phyloP scores from a whole-genome alignment of 108 stramenopile genomes.

The Cyclostephanos tholiformis region DNA sequence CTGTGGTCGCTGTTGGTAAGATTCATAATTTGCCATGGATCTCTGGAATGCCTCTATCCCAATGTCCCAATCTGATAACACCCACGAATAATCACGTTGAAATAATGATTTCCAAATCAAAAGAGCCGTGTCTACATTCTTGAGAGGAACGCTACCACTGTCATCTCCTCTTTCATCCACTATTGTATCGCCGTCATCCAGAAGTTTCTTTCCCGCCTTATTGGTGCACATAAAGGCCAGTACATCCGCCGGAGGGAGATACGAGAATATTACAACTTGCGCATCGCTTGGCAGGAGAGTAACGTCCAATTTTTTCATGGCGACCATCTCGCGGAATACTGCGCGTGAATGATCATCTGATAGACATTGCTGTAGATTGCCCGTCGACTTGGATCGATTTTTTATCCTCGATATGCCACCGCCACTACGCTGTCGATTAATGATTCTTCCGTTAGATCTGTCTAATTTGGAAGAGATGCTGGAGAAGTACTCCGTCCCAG shows the following conservation, averaged over 20 bases:
- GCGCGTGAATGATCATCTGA: slow-evolving; percentile 17
- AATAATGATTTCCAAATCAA: slow-evolving; percentile 76
- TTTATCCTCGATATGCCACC: not conserved
- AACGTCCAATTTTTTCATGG: slow-evolving; percentile 55
- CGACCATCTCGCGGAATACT: slow-evolving; percentile 39
- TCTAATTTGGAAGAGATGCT: slow-evolving; percentile 38
- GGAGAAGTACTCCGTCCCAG: slow-evolving; percentile 42
- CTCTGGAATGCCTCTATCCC: slow-evolving; percentile 63
- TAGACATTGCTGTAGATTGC: slow-evolving; percentile 21
- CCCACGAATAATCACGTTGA: slow-evolving; percentile 76
- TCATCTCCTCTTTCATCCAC: slow-evolving; percentile 32
- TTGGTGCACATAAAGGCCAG: slow-evolving; percentile 60
- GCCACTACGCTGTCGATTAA: not conserved
- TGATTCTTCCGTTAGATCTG: not conserved
- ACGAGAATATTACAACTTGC: slow-evolving; percentile 67
- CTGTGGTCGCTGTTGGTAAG: slow-evolving; percentile 11
- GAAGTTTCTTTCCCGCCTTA: slow-evolving; percentile 24
- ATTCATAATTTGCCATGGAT: slow-evolving; percentile 30
- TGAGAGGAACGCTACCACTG: slow-evolving; percentile 25
- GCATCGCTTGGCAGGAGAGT: slow-evolving; percentile 61
- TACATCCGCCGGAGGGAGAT: slow-evolving; percentile 72
- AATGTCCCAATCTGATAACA: slow-evolving; percentile 65
- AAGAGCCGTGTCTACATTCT: slow-evolving; percentile 19
- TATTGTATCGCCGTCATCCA: slow-evolving; percentile 27
- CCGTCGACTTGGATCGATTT: slow-evolving; percentile 36